Percentiles rank a stretch among this genome's conserved stretches.
These are phyloP conservation scores for Dothiorella sarmentorum DNA, from an alignment of 2,329 filamentous ascomycete genomes.

Conservation along the genomic window DNA sequence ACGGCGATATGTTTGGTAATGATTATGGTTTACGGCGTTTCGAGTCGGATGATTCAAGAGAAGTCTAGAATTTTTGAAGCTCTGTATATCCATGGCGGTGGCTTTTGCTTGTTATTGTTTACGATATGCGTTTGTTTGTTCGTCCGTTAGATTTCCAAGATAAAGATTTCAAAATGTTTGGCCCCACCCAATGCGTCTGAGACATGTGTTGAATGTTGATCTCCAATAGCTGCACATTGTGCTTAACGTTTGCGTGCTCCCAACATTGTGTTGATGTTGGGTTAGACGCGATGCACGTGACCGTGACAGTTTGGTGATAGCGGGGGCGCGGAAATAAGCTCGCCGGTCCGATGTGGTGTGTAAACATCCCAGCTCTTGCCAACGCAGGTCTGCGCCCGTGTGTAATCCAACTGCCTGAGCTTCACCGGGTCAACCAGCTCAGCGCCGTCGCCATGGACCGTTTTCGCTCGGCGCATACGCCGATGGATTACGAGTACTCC, in stretches of 20 bases:
- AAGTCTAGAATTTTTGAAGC: background rate
- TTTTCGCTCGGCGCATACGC: constrained; percentile 26
- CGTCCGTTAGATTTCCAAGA: background rate
- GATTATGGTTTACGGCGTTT: constrained; percentile 5
- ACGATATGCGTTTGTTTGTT: background rate
- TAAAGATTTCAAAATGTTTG: background rate
- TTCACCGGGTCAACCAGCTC: constrained; percentile 16
- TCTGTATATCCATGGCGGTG: constrained; percentile 13
- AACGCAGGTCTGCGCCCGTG: too few relatives aligned
- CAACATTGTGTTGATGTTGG: background rate
- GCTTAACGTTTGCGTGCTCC: background rate
- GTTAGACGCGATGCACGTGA: too few relatives aligned
- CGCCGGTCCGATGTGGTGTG: background rate
- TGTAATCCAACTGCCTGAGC: constrained; percentile 7
- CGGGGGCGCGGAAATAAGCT: too few relatives aligned
- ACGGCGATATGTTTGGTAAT: constrained; percentile 2
- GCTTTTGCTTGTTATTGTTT: background rate
- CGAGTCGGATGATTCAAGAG: background rate
- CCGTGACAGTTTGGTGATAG: too few relatives aligned
- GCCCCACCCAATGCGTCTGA: background rate
- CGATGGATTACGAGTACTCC: constrained; percentile 55
- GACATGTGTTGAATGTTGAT: background rate
- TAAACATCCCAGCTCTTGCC: constrained; percentile 9
- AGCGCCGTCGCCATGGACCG: constrained; percentile 11
- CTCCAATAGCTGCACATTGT: background rate